Evolutionary conservation across 2,329 filamentous ascomycete genomes (phyloP).

Genomic region (Penicillium sp.): DNA sequence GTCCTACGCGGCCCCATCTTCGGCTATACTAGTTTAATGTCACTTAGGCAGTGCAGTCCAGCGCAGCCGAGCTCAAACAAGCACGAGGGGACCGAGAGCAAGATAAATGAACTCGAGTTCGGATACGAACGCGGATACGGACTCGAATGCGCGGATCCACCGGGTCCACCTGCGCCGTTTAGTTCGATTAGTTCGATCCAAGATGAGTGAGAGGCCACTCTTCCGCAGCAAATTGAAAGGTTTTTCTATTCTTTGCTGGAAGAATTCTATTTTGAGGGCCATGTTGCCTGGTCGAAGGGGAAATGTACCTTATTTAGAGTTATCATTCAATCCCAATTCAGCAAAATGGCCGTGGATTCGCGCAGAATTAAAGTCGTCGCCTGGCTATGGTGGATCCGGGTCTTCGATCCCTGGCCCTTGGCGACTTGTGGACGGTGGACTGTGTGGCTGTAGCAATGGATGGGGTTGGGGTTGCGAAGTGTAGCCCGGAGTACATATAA

Average conservation of each 20-base stretch:
- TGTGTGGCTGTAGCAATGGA: neutral
- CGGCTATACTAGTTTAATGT: too few species aligned
- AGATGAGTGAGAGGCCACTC: too few species aligned
- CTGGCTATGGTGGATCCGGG: neutral
- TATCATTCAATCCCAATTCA: neutral
- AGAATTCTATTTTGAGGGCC: neutral
- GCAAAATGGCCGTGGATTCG: neutral
- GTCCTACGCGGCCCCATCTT: slow-evolving; percentile 30
- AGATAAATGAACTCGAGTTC: slow-evolving; percentile 19
- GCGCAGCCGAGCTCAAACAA: neutral
- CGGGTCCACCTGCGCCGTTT: neutral
- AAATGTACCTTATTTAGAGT: neutral
- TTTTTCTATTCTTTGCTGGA: neutral
- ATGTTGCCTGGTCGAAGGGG: neutral
- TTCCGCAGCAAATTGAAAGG: too few species aligned
- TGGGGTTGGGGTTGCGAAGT: neutral
- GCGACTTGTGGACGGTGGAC: neutral
- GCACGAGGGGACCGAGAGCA: neutral
- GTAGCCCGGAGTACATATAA: neutral
- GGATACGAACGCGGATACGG: slow-evolving; percentile 23
- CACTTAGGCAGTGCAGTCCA: too few species aligned
- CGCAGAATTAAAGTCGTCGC: neutral
- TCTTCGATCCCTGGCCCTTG: slow-evolving; percentile 2
- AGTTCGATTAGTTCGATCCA: neutral
- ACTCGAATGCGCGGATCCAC: slow-evolving; percentile 17